Conservation (phyloP, 495 filamentous ascomycete genomes). For the Aspergillus steynii region DNA sequence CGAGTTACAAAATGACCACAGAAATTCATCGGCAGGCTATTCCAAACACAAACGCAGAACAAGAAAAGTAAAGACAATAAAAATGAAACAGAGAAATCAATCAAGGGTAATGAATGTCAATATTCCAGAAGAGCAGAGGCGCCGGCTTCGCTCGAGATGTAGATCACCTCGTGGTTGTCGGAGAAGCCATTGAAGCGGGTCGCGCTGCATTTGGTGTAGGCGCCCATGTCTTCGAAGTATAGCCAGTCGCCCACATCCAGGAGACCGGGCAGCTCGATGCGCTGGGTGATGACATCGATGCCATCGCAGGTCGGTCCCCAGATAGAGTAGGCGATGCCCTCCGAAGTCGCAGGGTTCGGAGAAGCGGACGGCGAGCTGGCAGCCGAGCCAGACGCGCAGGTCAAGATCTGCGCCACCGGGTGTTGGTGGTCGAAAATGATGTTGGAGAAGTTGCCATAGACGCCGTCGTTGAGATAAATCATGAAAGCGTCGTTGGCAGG, state of each 20-base stretch:
- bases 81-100: neutral
- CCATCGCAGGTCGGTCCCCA: conserved; percentile 99
- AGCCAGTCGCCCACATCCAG: conserved; percentile 95
- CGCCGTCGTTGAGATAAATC: conserved; percentile 94
- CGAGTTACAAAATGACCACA: neutral
- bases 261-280: conserved; percentile 67
- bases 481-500: conserved; percentile 72
- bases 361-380: neutral
- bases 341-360: conserved; percentile 49
- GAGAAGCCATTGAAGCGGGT: conserved; percentile 99
- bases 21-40: neutral
- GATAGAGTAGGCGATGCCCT: conserved; percentile 73
- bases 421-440: conserved; percentile 99
- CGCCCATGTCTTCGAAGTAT: conserved; percentile 98
- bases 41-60: conserved; percentile 6
- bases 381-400: conserved; percentile 50
- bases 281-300: conserved; percentile 86
- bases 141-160: conserved; percentile 89
- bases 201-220: conserved; percentile 95
- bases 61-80: conserved; percentile 11
- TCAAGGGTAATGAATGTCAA: conserved; percentile 20
- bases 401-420: conserved; percentile 78
- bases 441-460: conserved; percentile 97
- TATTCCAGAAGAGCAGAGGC: conserved; percentile 72
- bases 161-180: conserved; percentile 87